A percentile compares a stretch with the other conserved stretches of the same genome.
These are phyloP conservation scores for Stylonectria norvegica DNA, from an alignment of 2,329 filamentous ascomycete species.

Conservation along the genomic window DNA sequence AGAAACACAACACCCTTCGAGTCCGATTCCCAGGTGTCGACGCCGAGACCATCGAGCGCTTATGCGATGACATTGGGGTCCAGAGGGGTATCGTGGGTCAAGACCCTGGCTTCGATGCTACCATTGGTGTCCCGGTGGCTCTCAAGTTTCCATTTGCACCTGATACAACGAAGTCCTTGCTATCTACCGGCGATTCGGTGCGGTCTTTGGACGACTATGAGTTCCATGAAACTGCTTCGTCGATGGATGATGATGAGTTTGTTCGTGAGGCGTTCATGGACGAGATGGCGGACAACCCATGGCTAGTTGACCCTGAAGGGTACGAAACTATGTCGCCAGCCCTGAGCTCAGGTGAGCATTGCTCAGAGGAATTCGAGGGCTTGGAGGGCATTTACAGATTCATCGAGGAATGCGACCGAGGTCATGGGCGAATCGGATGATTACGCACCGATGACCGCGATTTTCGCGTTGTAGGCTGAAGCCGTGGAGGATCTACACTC, in stretches of 20 bases:
- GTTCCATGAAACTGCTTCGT: conserved; percentile 36
- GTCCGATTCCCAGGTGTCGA: conserved; percentile 92
- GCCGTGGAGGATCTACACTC: conserved; percentile 24
- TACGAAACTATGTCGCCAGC: conserved; percentile 51
- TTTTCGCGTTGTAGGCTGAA: conserved; percentile 1
- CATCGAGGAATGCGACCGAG: conserved; percentile 54
- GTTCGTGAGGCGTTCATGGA: conserved; percentile 40
- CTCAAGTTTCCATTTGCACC: conserved; percentile 86
- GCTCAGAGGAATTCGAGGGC: conserved; percentile 51
- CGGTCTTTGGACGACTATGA: conserved; percentile 43
- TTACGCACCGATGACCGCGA: conserved; percentile 1
- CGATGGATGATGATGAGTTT: conserved; percentile 34
- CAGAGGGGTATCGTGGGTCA: conserved; percentile 74
- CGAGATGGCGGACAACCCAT: conserved; percentile 45
- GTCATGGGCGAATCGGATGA: conserved; percentile 33
- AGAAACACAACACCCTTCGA: conserved; percentile 64
- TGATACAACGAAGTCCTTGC: conserved; percentile 36
- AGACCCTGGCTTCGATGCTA: conserved; percentile 68
- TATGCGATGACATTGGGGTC: conserved; percentile 86
- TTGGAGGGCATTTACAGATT: conserved; percentile 57
- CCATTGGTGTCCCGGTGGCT: conserved; percentile 67
- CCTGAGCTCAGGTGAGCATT: conserved; percentile 42
- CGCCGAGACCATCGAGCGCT: conserved; percentile 70
- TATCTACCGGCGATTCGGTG: conserved; percentile 48
- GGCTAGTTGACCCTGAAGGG: conserved; percentile 46